phyloP scores from a whole-genome alignment of 208 protist species.

The Trypanosoma boissoni region DNA sequence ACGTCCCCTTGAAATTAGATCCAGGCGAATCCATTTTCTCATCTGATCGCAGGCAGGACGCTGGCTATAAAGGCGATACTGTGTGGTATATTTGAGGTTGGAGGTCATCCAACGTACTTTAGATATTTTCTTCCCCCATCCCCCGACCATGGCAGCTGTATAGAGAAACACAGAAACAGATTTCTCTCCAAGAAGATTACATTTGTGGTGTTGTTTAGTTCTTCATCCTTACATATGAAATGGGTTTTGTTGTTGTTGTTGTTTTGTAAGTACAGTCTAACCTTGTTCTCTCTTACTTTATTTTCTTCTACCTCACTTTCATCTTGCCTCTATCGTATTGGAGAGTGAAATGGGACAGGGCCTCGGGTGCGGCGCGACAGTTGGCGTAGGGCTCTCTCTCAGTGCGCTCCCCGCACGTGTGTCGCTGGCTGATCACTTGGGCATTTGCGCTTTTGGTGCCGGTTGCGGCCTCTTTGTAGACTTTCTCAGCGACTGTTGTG shows the following conservation, averaged over 20 bases:
- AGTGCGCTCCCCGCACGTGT: conserved; percentile 47
- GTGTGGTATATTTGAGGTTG: no score
- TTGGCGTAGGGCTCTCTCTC: conserved; percentile 60
- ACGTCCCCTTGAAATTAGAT: no score
- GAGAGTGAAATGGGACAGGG: conserved; percentile 74
- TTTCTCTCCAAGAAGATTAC: no score
- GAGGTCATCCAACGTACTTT: no score
- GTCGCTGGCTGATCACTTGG: conserved; percentile 52
- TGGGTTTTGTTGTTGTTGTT: background rate
- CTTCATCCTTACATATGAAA: background rate
- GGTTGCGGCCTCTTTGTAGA: conserved; percentile 69
- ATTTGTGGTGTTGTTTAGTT: no score
- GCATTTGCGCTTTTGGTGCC: conserved; percentile 50
- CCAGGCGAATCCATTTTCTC: no score
- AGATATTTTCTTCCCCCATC: no score
- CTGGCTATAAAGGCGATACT: no score
- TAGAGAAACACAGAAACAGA: no score
- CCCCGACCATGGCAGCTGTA: no score
- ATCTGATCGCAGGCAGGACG: no score
- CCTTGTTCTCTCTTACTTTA: background rate
- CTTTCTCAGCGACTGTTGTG: conserved; percentile 79
- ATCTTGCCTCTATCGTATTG: background rate
- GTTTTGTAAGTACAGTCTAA: conserved; percentile 4
- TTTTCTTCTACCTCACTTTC: conserved; percentile 16
- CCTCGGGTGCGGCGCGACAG: conserved; percentile 57